Conservation (phyloP, 2,329 filamentous ascomycete species). For the Blastomyces emzantsi region DNA sequence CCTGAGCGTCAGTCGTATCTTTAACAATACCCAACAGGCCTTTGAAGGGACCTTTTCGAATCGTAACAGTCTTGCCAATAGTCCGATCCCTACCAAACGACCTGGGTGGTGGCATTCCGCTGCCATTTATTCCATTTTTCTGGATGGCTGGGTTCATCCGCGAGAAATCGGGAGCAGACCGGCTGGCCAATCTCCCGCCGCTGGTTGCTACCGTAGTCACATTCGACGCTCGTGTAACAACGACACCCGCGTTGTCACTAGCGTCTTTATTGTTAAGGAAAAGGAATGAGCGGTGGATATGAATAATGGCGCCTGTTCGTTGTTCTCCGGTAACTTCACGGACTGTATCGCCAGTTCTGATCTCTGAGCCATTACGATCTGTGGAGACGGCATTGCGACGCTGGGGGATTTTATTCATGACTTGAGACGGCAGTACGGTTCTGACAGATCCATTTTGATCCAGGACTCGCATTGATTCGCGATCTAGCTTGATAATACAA, state of each 20-base stretch:
- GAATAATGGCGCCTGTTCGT: conserved; percentile 78
- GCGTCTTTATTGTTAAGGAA: conserved; percentile 80
- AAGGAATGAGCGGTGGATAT: conserved; percentile 86
- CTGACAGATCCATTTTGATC: conserved; percentile 82
- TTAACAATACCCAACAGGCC: conserved; percentile 92
- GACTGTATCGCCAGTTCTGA: conserved; percentile 82
- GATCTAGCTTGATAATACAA: conserved; percentile 89
- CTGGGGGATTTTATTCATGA: conserved; percentile 77
- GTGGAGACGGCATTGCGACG: conserved; percentile 81
- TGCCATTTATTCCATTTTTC: conserved; percentile 51
- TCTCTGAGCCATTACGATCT: conserved; percentile 87
- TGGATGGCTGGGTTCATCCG: conserved; percentile 90
- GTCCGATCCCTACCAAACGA: conserved; percentile 67
- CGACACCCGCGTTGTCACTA: conserved; percentile 80
- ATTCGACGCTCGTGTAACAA: conserved; percentile 75
- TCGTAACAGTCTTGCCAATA: conserved; percentile 83
- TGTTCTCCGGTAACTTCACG: conserved; percentile 82
- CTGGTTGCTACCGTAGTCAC: conserved; percentile 91
- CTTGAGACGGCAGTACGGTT: conserved; percentile 79
- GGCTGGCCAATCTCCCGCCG: conserved; percentile 62
- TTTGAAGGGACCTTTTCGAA: conserved; percentile 82
- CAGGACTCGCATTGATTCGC: conserved; percentile 79
- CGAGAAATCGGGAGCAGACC: conserved; percentile 60
- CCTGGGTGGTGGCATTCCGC: conserved; percentile 61
- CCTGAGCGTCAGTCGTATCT: conserved; percentile 77